phyloP scores from a whole-genome alignment of 176 grass and related monocot genomes.

The Microstegium vimineum region DNA sequence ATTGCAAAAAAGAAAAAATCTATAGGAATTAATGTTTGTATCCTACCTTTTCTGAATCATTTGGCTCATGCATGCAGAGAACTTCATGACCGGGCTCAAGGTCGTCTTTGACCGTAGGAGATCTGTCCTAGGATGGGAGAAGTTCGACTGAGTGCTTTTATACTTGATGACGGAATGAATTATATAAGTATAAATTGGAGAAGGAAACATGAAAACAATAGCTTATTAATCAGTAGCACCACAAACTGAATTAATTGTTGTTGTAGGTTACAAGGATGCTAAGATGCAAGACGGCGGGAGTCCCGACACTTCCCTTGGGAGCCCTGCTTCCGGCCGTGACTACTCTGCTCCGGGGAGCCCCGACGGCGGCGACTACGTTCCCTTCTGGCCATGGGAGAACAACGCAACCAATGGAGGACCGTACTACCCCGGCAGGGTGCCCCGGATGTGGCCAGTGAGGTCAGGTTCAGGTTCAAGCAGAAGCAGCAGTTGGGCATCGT shows the following conservation, averaged over 20 bases:
- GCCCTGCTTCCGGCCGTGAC: too few species aligned
- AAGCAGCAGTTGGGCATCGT: not conserved
- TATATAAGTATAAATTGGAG: not conserved
- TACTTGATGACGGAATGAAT: not conserved
- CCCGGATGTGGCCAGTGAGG: not conserved
- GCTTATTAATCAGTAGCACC: not conserved
- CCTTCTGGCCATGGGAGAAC: not conserved
- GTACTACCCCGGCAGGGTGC: not conserved
- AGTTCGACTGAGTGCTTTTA: slow-evolving; percentile 44
- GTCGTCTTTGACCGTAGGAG: slow-evolving; percentile 49
- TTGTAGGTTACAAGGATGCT: not conserved
- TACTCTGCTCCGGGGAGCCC: not conserved
- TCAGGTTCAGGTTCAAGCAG: not conserved
- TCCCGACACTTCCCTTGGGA: not conserved
- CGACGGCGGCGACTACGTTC: not conserved
- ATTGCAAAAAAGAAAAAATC: not conserved
- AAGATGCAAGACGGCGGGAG: not conserved
- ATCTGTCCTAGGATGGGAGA: slow-evolving; percentile 53
- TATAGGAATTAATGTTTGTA: not conserved
- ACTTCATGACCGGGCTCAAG: slow-evolving; percentile 65
- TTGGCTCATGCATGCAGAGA: slow-evolving; percentile 38
- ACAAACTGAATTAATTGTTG: not conserved
- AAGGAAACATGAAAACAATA: not conserved
- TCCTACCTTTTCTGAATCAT: not conserved
- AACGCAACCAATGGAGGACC: not conserved